These are phyloP conservation scores for Chiua virens DNA, from an alignment of 768 basidiomycete species.

Conservation along the genomic window DNA sequence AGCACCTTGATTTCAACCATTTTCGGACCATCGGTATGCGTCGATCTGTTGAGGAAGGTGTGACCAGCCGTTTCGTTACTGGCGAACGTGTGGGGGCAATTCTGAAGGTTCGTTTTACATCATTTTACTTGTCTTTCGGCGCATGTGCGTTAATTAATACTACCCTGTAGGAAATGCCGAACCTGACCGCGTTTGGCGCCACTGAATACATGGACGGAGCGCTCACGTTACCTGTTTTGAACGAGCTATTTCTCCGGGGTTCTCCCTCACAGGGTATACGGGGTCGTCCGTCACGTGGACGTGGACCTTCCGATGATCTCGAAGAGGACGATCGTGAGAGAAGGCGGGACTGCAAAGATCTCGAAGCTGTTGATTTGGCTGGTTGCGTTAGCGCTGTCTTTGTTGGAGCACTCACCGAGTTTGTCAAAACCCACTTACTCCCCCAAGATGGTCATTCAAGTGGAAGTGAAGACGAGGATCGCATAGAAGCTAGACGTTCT, in stretches of 20 bases:
- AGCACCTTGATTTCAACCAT: slow-evolving; percentile 91
- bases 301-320: slow-evolving; percentile 50
- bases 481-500: slow-evolving; percentile 30
- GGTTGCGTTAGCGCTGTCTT: slow-evolving; percentile 94
- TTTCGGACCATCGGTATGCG: slow-evolving; percentile 97
- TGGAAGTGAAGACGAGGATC: slow-evolving; percentile 42
- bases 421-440: slow-evolving; percentile 67
- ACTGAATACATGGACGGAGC: slow-evolving; percentile 99
- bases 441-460: slow-evolving; percentile 41
- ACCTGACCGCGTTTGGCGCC: slow-evolving; percentile 85
- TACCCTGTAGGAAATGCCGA: slow-evolving; percentile 75
- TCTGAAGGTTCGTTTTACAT: slow-evolving; percentile 56
- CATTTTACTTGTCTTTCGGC: slow-evolving; percentile 3
- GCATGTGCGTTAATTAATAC: slow-evolving; percentile 1
- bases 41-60: slow-evolving; percentile 86
- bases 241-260: slow-evolving; percentile 89
- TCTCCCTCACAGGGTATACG: slow-evolving; percentile 59
- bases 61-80: slow-evolving; percentile 90
- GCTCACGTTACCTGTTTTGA: slow-evolving; percentile 78
- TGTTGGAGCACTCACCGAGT: slow-evolving; percentile 80
- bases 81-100: slow-evolving; percentile 78
- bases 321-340: slow-evolving; percentile 81
- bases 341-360: slow-evolving; percentile 67
- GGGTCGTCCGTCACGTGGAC: slow-evolving; percentile 67
- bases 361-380: slow-evolving; percentile 91